These are phyloP conservation scores for Cladosporium austrohemisphaericum DNA, from an alignment of 2,329 filamentous ascomycete species.

Conservation along the genomic window DNA sequence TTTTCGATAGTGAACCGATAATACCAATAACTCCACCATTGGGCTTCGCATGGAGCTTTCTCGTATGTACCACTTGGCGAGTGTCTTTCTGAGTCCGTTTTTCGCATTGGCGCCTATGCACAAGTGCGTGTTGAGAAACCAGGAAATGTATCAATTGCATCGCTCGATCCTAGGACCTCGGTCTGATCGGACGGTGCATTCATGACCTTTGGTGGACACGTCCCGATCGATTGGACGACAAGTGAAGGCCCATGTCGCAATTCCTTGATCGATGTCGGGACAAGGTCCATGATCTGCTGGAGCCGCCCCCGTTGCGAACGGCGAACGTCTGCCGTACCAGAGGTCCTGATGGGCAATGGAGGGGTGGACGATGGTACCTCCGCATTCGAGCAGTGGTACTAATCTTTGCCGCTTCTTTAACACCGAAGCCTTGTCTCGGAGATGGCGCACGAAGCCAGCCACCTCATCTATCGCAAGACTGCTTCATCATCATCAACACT, in stretches of 20 bases:
- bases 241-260: too few species aligned
- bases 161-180: background rate
- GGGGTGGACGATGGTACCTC: background rate
- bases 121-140: background rate
- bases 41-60: too few species aligned
- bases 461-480: too few species aligned
- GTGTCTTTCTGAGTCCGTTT: background rate
- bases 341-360: background rate
- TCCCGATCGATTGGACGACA: too few species aligned
- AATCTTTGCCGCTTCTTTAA: background rate
- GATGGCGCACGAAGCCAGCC: background rate
- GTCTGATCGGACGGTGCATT: too few species aligned
- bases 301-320: background rate
- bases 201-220: too few species aligned
- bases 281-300: too few species aligned
- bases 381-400: background rate
- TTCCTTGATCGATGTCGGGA: too few species aligned
- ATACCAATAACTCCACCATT: too few species aligned
- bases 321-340: background rate
- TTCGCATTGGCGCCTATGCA: background rate
- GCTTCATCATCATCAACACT: too few species aligned
- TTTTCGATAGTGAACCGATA: background rate
- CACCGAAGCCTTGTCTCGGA: background rate
- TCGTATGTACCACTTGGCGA: background rate
- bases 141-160: background rate